Base-by-base conservation (phyloP, 2,329 filamentous ascomycete genomes). In the Nannizziopsis arthrosporioides region DNA sequence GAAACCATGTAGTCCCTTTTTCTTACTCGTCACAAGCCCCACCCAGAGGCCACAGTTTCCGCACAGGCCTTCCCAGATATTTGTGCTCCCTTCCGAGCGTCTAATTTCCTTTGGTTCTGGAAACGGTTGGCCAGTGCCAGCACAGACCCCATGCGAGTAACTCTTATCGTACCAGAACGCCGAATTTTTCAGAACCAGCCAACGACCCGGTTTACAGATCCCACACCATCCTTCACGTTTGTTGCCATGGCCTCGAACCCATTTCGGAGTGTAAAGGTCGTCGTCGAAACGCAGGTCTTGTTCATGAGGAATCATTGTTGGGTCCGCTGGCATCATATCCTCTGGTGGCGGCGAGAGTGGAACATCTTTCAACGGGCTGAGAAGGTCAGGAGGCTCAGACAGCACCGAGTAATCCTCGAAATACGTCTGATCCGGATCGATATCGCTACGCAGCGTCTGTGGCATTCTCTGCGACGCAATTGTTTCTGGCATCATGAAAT, bases 111-210 rank as follows among this genome's bases (percentile, higher is more conserved):
- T 78, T 2, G 86, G 86, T 56, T 84, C 80, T 61, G 85, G 80
- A 68, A 92, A 90, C 2, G 82, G 78, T 53, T 76, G 81, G 18
- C 86, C 85, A 0, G 85, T 90, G 3, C 84, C 82, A 22, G 84
- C 85, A 60, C 83, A 87, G 63, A 93, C 86, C 43, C 86, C 86
- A 60, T 93, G 87, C 1, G 84, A 86, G 63, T 92, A 93, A 49
- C 82, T 85, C 72, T 92, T 90, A 70, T 93, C 86, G 65, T 93
- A 93, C 86, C 87, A 93, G 64, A 86, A 94, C 5, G 86, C 86
- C 48, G 84, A 89, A 68, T 93, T 92, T 71, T 92, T 93, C 51
- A 94, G 72, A 12, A 89, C 85, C 47, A 90, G 76, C 87, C 87
- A 93, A 43, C 85, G 75, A 2, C 85, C 85, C 2, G 85, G 83